Evolutionary conservation across 2,329 filamentous ascomycete genomes (phyloP), one percentile per base, ranked within the genome.

Genomic region (Trematosphaeria pertusa): DNA sequence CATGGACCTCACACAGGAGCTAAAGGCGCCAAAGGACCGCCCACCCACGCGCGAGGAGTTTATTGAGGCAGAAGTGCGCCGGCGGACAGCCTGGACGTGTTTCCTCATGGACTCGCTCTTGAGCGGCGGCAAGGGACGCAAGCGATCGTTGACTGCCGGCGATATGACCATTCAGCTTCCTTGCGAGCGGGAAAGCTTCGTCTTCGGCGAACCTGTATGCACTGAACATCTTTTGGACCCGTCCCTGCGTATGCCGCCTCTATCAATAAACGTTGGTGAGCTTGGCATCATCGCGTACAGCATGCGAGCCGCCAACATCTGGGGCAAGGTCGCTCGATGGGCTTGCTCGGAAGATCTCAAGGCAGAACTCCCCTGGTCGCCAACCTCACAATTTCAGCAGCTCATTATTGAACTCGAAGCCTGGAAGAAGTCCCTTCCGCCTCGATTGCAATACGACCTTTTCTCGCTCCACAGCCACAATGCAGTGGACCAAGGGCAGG

Each of bases 21-120:
- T 60, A 4, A 59, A 66, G 41, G 48, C 50, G 30, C 65, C 70
- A 7, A 54, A 59, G 12, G 62, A 68, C 48, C 61, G 62, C 31
- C 52, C 56, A 40, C 68, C 63, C 1, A 73, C 69, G 2, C 62
- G 66, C 17, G 68, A 72, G 28, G 70, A 73, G 52, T 74, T 74
- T 52, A 71, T 73, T 51, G 64, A 69, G n/a, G 69, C 70, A 3
- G 71, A 74, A 36, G 70, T 73, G 44, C 64, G 70, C 26, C 63
- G 71, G 4, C 63, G 71, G 6, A 73, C 71, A 1, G 71, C 71
- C 10, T 74, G 71, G 71, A 74, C 71, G 1, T 73, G 71, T 54
- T 74, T 74, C 57, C 59, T 74, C 19, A 74, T 74, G 71, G 71
- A 74, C 56, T 73, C 70, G 44, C 58, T 74, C 30, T 58, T 74